These are phyloP conservation scores for Eucalyptus shirleyi DNA, from an alignment of 345 rosid genomes.

Conservation along the genomic window DNA sequence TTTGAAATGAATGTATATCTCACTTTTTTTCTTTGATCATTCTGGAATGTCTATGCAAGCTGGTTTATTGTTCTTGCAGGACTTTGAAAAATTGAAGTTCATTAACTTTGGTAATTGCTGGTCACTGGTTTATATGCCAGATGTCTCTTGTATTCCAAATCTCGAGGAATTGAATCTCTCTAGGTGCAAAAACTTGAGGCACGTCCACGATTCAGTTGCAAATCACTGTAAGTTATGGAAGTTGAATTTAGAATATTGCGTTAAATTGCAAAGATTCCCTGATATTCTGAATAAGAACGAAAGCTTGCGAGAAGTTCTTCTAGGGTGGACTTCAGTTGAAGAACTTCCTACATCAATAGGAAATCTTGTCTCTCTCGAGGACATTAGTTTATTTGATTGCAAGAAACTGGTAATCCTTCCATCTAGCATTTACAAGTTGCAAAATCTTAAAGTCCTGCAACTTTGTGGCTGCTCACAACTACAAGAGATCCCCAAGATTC, in stretches of 20 bases:
- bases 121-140: fast-evolving
- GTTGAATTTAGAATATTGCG: no score
- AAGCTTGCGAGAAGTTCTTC: fast-evolving
- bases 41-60: background rate
- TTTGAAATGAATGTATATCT: no score
- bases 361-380: no score
- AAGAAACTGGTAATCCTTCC: no score
- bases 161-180: fast-evolving
- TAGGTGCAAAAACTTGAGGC: background rate
- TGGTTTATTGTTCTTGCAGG: background rate
- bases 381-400: fast-evolving
- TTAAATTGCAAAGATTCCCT: no score
- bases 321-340: fast-evolving
- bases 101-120: fast-evolving
- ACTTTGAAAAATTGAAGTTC: background rate
- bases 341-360: no score
- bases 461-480: background rate
- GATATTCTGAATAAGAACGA: fast-evolving
- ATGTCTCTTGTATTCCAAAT: background rate
- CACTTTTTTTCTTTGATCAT: background rate
- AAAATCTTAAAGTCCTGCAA: fast-evolving
- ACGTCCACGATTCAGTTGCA: no score
- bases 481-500: background rate
- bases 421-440: no score
- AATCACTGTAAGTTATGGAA: fast-evolving